These are phyloP conservation scores for Asterochloris sp. DNA, from an alignment of 139 green algal genomes.

Conservation along the genomic window DNA sequence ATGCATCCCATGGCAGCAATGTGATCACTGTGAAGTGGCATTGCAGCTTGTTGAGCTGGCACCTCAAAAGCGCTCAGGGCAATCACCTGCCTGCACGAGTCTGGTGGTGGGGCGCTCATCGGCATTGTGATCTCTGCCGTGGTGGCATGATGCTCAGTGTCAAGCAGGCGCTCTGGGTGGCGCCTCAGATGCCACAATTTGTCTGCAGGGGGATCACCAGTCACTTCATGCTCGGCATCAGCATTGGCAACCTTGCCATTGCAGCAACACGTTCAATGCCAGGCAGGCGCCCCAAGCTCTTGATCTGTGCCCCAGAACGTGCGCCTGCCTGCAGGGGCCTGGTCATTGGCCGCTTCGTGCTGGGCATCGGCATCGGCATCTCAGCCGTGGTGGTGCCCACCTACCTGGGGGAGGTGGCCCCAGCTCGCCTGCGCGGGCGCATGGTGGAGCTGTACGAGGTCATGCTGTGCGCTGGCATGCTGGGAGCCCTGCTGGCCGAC, in stretches of 20 bases:
- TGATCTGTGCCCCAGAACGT: background rate
- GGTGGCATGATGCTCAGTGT: too few relatives aligned
- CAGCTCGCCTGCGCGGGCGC: conserved; percentile 25
- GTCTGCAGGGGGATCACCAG: too few relatives aligned
- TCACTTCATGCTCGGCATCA: too few relatives aligned
- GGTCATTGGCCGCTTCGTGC: conserved; percentile 59
- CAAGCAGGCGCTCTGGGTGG: too few relatives aligned
- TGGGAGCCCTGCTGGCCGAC: conserved; percentile 58
- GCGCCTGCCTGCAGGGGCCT: conserved; percentile 40
- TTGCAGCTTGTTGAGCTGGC: too few relatives aligned
- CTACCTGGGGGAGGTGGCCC: conserved; percentile 83
- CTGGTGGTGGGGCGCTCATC: too few relatives aligned
- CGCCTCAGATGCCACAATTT: too few relatives aligned
- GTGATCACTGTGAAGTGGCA: too few relatives aligned
- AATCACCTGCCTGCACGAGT: too few relatives aligned
- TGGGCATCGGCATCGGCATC: conserved; percentile 75
- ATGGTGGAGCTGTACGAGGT: conserved; percentile 43
- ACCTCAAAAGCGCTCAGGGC: too few relatives aligned
- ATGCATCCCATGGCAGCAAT: too few relatives aligned
- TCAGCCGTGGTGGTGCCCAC: conserved; percentile 74
- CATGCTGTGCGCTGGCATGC: conserved; percentile 76
- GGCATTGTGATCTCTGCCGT: too few relatives aligned
- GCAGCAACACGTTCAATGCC: background rate
- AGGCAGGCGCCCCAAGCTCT: background rate
- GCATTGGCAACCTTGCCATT: background rate